Evolutionary conservation across 2,329 filamentous ascomycete species (phyloP).

Genomic region (Coniochaeta prunicola): DNA sequence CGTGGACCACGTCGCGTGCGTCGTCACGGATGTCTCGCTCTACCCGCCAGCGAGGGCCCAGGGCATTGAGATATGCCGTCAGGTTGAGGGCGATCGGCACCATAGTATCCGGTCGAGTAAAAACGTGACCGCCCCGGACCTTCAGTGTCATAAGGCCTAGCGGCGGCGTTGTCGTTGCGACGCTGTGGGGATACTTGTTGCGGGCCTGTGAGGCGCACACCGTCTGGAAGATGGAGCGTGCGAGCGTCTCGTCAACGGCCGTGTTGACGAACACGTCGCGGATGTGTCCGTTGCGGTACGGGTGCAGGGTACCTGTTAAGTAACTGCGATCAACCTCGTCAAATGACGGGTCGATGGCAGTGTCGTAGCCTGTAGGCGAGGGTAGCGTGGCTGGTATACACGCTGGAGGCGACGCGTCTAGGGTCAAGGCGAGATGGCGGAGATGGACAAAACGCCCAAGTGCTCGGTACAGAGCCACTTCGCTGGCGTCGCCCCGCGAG

Average conservation of each 20-base stretch:
- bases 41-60: not conserved
- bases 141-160: too few relatives aligned
- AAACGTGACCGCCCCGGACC: not conserved
- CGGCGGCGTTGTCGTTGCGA: too few relatives aligned
- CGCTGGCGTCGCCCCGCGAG: not conserved
- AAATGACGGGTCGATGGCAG: constrained; percentile 1
- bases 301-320: not conserved
- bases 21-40: not conserved
- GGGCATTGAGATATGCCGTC: not conserved
- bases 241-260: constrained; percentile 6
- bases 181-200: too few relatives aligned
- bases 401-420: not conserved
- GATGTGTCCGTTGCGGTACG: constrained; percentile 3
- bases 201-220: not conserved
- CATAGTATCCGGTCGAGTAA: not conserved
- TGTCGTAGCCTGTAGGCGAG: not conserved
- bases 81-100: not conserved
- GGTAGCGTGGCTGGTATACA: not conserved
- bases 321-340: not conserved
- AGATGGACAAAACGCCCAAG: not conserved
- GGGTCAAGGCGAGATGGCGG: not conserved
- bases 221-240: constrained; percentile 3
- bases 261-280: constrained; percentile 5
- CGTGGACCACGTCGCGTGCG: not conserved
- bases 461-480: not conserved